Conservation (phyloP, 2,329 filamentous ascomycete genomes). For the Aspergillus sp. region DNA sequence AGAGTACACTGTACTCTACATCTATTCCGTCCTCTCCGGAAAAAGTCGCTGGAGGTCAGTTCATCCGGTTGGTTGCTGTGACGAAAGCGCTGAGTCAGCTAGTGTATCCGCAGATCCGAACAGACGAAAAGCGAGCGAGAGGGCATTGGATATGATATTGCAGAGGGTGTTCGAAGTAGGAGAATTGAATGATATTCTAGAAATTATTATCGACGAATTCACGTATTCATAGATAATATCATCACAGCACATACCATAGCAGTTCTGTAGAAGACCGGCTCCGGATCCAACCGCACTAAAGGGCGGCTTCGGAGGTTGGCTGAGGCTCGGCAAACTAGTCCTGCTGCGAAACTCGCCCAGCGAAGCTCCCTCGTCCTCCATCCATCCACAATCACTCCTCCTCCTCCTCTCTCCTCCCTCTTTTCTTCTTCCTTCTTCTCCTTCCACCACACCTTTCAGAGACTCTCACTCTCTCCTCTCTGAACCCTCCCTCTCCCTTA, state of each 20-base stretch:
- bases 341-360: slow-evolving; percentile 30
- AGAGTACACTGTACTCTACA: no score
- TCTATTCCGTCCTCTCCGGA: no score
- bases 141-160: slow-evolving; percentile 3
- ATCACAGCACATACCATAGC: neutral
- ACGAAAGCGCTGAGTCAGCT: slow-evolving; percentile 30
- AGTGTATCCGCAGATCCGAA: slow-evolving; percentile 30
- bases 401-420: slow-evolving; percentile 5
- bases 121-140: slow-evolving; percentile 24
- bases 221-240: no score
- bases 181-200: neutral
- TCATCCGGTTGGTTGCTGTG: slow-evolving; percentile 21
- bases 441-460: slow-evolving; percentile 8
- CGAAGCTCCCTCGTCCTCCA: slow-evolving; percentile 30
- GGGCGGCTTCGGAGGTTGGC: slow-evolving; percentile 32
- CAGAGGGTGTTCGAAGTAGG: slow-evolving; percentile 16
- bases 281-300: slow-evolving; percentile 8
- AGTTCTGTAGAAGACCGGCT: neutral
- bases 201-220: neutral
- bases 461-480: slow-evolving; percentile 36
- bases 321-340: slow-evolving; percentile 31
- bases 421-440: slow-evolving; percentile 18
- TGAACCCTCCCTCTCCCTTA: slow-evolving; percentile 35
- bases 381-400: slow-evolving; percentile 37
- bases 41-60: neutral